A percentile compares a stretch with the other conserved stretches of the same genome.
Evolutionary conservation across 306 rosid species (phyloP).

Genomic region (Fragaria nilgerrensis): DNA sequence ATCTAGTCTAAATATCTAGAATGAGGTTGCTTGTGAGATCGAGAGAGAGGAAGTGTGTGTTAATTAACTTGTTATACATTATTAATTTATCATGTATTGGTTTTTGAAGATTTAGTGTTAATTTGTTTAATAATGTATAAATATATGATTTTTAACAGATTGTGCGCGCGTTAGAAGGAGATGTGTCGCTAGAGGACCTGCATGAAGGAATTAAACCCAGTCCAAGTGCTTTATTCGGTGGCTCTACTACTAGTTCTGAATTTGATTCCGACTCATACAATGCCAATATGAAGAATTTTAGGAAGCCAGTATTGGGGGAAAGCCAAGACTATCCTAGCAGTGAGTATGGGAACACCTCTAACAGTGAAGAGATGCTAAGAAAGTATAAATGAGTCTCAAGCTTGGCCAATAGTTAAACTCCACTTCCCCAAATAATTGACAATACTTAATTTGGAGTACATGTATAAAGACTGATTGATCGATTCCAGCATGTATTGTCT

Average conservation of each 20-base stretch:
- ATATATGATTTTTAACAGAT: slow-evolving; percentile 31
- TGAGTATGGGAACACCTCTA: slow-evolving; percentile 52
- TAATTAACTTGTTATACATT: neutral
- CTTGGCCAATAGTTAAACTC: slow-evolving; percentile 13
- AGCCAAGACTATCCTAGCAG: slow-evolving; percentile 47
- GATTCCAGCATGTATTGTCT: neutral
- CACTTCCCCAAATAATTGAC: neutral
- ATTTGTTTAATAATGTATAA: neutral
- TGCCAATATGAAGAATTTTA: slow-evolving; percentile 54
- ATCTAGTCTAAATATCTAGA: no score
- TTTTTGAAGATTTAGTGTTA: neutral
- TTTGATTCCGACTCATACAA: slow-evolving; percentile 45
- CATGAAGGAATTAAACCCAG: slow-evolving; percentile 51
- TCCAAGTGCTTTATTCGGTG: slow-evolving; percentile 26
- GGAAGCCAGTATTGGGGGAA: slow-evolving; percentile 35
- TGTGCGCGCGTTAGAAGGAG: slow-evolving; percentile 79
- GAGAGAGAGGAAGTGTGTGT: neutral
- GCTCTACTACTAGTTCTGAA: slow-evolving; percentile 30
- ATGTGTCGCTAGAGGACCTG: slow-evolving; percentile 61
- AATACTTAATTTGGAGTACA: neutral
- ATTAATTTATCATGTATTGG: no score
- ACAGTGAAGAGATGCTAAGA: slow-evolving; percentile 38
- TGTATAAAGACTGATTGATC: neutral
- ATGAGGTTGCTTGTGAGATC: neutral
- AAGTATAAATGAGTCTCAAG: neutral